Evolutionary conservation across 2,329 filamentous ascomycete species (phyloP), one percentile per base, ranked within the genome.

Genomic region (Clarireedia hainanense): DNA sequence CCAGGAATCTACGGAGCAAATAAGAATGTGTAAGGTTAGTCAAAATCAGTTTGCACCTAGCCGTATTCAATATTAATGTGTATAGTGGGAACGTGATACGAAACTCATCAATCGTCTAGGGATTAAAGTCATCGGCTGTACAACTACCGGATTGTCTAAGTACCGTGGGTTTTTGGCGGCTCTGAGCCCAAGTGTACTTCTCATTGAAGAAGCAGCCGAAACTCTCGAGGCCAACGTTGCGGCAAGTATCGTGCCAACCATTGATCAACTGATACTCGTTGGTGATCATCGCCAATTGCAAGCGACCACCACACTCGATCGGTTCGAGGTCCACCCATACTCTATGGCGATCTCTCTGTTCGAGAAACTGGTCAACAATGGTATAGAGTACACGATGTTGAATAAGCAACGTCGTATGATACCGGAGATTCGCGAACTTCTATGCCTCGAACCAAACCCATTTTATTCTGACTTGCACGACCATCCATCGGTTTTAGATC

Each of bases 141-240:
- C 85, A 0, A 86, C 83, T 0, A 88, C 85, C 0, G 85, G 85
- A 5, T 67, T 89, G 14, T 84, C 81, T 67, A 89, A 88, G 62
- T 87, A 88, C 60, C 78, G 85, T 14, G 77, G 75, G 4, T 71
- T 88, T 0, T 70, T 89, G 12, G 74, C 82, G 3, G 77, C 78
- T 23, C 63, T 88, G 3, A 74, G 77, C n/a, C 83, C 85, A 1
- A 79, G 75, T 48, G 73, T 83, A 3, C 74, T 87, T 0, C 67
- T 89, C 23, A 81, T 89, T 49, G 85, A 89, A 73, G 85, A 89
- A 69, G 85, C 85, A 4, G 85, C 84, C 0, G 84, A 88, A 65
- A 70, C 68, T 4, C 53, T 78, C 4, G 78, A 80, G 62, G 75
- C 73, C 4, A 81, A 80, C 1, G 74, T 86, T 46, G 73, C 78